Percentiles rank a stretch among this genome's conserved stretches.
Evolutionary conservation across 371 early-diverging fungal genomes (phyloP).

Genomic region (Polyrhizophydium stewartii): DNA sequence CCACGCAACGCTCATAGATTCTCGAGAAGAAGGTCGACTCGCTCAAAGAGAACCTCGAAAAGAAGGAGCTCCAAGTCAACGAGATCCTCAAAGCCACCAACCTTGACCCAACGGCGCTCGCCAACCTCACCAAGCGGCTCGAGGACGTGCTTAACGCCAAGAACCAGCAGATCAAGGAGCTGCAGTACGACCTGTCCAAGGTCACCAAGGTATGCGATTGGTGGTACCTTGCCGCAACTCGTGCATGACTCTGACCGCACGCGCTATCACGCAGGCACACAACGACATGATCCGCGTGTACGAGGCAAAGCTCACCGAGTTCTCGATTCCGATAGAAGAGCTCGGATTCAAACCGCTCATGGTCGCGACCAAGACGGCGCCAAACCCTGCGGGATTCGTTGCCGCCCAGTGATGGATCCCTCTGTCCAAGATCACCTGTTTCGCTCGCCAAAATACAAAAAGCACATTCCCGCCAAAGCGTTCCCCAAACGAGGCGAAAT

Average conservation of each 20-base stretch:
- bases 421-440: no score
- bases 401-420: conserved; percentile 27
- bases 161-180: conserved; percentile 48
- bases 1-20: conserved; percentile 32
- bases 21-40: conserved; percentile 53
- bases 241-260: no score
- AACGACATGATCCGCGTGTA: conserved; percentile 54
- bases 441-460: no score
- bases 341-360: conserved; percentile 45
- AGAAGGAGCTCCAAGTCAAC: conserved; percentile 53
- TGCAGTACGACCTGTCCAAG: conserved; percentile 53
- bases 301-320: conserved; percentile 55
- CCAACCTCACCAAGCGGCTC: conserved; percentile 42
- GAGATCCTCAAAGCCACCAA: conserved; percentile 53
- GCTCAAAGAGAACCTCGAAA: conserved; percentile 47
- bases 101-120: conserved; percentile 45
- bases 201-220: conserved; percentile 42
- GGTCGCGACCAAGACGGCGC: conserved; percentile 22
- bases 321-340: conserved; percentile 48
- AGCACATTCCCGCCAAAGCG: no score
- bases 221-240: background rate
- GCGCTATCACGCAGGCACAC: conserved; percentile 33
- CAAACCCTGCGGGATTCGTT: conserved; percentile 35
- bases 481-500: no score
- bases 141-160: conserved; percentile 53